Evolutionary conservation across 2,329 filamentous ascomycete species (phyloP), one percentile per base, ranked within the genome.

Genomic region (Dothideomycetes sp.): DNA sequence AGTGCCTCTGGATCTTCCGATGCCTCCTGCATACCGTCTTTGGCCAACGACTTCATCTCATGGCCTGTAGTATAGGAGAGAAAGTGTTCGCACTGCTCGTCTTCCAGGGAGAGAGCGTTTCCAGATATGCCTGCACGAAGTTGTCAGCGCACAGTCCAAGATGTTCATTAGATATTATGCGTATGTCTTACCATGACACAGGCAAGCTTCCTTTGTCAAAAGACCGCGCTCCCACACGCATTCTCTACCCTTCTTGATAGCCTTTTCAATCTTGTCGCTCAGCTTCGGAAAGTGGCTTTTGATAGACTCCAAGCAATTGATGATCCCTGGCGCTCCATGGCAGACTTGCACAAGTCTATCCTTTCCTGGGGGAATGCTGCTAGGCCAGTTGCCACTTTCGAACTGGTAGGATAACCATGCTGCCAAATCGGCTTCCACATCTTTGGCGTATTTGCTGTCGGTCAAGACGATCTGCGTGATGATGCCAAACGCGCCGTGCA

Each of bases 401-500:
- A 65, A 67, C 52, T 85, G 80, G 45, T 73, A 64, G 27, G 68
- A 68, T 3, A 85, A 62, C 9, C 84, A 52, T 8, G 65, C 64
- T 1, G 65, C 63, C 4, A 84, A 53, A 15, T 72, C 65, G 3
- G 59, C 59, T 45, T 73, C 66, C 3, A 84, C 58, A 34, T 66
- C 64, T 2, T 65, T 55, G 1, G 77, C 75, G 45, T 72, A 66
- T n/a, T 64, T 62, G 4, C 62, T 58, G 40, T 70, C 68, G 2
- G 76, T 75, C 30, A 75, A 62, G 2, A 82, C 68, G 11, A 84
- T 62, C 55, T 85, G 81, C n/a, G 74, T 77, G 41, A 85, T 68
- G 54, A 82, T 83, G 4, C 81, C 78, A 18, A 84, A 73, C 10
- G 73, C 69, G 5, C 81, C 81, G 51, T 85, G 79, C 0, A 72